Base-by-base conservation (phyloP, 345 rosid genomes). In the Ricinus communis region DNA sequence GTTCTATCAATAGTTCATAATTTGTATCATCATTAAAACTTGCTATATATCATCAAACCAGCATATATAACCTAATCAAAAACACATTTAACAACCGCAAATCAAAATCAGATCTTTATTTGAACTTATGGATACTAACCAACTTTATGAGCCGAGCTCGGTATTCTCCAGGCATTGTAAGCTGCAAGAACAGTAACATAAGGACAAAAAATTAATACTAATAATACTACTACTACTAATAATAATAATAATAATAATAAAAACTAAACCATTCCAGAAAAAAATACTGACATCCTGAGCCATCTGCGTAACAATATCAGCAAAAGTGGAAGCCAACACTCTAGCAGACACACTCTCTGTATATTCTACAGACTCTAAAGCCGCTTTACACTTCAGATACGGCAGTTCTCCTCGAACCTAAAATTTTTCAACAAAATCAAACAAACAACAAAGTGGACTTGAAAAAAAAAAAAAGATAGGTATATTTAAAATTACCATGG, bases 381-480 rank as follows among this genome's bases (percentile, higher is more conserved):
- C 87, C 28, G 80, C 74, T 80, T 84, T 93, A 73, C 96, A 88
- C 85, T 91, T 93, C 82, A 85, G 95, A 71, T 89, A 80, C 65
- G 92, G 91, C 85, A 96, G 76, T 60, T 93, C 99, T 30, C 97
- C 98, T 41, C 96, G 89, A 67, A 91, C 96, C 99, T 96, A 68
- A 73, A 46, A 55, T 22, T 50, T 56, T 21, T 21, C 18, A 50
- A 50, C 18, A 58, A 46, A 22, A 63, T 25, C 14, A 52, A 22
- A 41, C 40, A 69, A 63, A 41, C 76, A 59, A 41, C 66, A 56
- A 74, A 68, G 38, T 6, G 6, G 6, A 33, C 16, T 12, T 46
- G 38, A n/a, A 65, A 53, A 19, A 47, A 27, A 30, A 41, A 8
- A 21, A 61, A 45, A 46, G 62, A 31, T 8, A 38, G 45, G 11